A percentile compares a stretch with the other conserved stretches of the same genome.
phyloP scores from a whole-genome alignment of 2,329 filamentous ascomycete genomes.

The Aphanoascus verrucosus region DNA sequence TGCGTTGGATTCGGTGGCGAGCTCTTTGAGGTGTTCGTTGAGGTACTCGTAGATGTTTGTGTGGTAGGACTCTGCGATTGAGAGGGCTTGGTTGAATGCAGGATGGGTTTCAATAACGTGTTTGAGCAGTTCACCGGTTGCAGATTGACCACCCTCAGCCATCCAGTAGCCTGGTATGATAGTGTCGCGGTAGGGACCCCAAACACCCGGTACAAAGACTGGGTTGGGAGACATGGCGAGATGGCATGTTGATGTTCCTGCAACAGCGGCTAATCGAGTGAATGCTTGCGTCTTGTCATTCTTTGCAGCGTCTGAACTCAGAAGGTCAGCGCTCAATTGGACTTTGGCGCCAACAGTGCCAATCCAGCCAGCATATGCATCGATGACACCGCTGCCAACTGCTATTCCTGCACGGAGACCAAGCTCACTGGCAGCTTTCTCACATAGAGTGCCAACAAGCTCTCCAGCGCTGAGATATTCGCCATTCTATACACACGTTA shows the following conservation, averaged over 20 bases:
- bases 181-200: conserved; percentile 94
- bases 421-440: conserved; percentile 70
- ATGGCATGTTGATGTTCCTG: conserved; percentile 94
- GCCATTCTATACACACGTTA: conserved; percentile 58
- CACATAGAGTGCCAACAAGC: conserved; percentile 71
- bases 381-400: conserved; percentile 91
- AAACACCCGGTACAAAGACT: conserved; percentile 89
- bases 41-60: conserved; percentile 92
- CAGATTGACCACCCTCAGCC: conserved; percentile 92
- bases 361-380: conserved; percentile 97
- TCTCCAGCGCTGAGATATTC: conserved; percentile 86
- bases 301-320: conserved; percentile 56
- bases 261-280: conserved; percentile 82
- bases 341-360: conserved; percentile 97
- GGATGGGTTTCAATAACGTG: conserved; percentile 94
- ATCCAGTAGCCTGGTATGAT: conserved; percentile 90
- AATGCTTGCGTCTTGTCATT: conserved; percentile 92
- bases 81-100: conserved; percentile 68
- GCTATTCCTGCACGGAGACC: conserved; percentile 80
- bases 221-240: conserved; percentile 88
- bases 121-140: conserved; percentile 86
- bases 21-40: conserved; percentile 70
- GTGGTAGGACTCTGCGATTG: conserved; percentile 68
- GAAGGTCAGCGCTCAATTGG: conserved; percentile 55
- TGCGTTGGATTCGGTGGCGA: conserved; percentile 57